Evolutionary conservation across 2,329 filamentous ascomycete species (phyloP), one percentile per base, ranked within the genome.

Genomic region (Fusarium subtropicale): DNA sequence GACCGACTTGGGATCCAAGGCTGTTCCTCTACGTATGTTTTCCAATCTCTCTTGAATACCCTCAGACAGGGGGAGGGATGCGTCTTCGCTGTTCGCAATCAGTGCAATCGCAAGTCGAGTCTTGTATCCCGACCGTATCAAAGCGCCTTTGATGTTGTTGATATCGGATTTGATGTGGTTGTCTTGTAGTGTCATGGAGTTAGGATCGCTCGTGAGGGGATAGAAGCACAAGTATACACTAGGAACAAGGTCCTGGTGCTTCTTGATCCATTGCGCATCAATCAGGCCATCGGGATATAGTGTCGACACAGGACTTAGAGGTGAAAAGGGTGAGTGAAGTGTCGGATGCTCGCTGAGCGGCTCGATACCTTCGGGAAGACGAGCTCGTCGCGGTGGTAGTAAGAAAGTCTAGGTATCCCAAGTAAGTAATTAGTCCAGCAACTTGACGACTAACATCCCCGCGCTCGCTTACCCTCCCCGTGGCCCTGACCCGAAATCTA

Each of bases 241-340:
- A 3, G 95, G 95, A 24, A 98, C 86, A 20, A 93, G 84, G 53
- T 91, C 84, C 76, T 97, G 94, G 77, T 98, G 95, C 78, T 98
- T 99, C 63, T 88, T 87, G 56, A 97, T 84, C 95, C 95, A 99
- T 64, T 88, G 81, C 22, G 90, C 86, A 64, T 94, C 89, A 77
- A 97, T 89, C 61, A 97, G 83, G 7, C 95, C 96, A 80, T 98
- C 96, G 10, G 95, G 94, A 76, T 96, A 98, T 4, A 97, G 86
- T 4, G 89, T 84, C 10, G 95, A 97, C 10, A 86, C 87, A 5
- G 94, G 94, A 39, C 92, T 96, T 31, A 98, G 85, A 1, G 95
- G 96, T 4, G 96, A 98, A 71, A 97, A 89, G 2, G 94, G 93
- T 15, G 96, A 98, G 79, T 98, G 95, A 7, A 97, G 82, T n/a